Evolutionary conservation across 192 early-diverging fungal species (phyloP), one percentile per base, ranked within the genome.

Genomic region (Anaeromyces robustus): DNA sequence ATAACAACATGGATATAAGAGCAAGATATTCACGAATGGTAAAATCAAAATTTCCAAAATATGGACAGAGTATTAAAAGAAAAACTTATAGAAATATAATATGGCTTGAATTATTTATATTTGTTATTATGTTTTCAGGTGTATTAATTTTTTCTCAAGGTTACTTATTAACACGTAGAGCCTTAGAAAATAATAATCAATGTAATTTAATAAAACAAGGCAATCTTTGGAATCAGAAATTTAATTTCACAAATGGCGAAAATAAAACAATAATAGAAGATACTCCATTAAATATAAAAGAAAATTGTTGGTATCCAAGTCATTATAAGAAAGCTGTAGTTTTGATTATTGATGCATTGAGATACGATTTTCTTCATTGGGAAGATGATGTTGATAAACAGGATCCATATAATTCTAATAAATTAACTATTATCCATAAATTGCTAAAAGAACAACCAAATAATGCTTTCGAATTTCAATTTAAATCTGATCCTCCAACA

Each of bases 401-500:
- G 37, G 30, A 79, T 29, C 78, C 78, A 19, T 78, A 80, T 89
- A 83, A 18, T 80, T 79, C 7, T 82, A 85, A 77, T 92, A 90
- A 79, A 78, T 84, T 78, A 89, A 90, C 83, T 94, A 37, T 83
- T 89, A 34, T 32, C 84, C 29, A 85, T 94, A 11, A 83, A 87
- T 26, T 77, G 79, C 17, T 80, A 82, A 17, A 81, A 86, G 16
- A 92, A 92, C 0, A 85, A 87, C 92, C 85, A 90, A 68, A 68
- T 68, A 68, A 68, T 77, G 83, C 92, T 7, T 84, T 93, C 30
- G 83, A 94, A 13, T 94, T 88, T 81, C 88, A 92, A 78, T 94
- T 92, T 84, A 86, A 89, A 0, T 93, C 94, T 84, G 94, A 86
- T 82, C 93, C 94, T 22, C 93, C 94, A 28, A 95, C 93, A 0